phyloP scores from a whole-genome alignment of 148 eudicot species.

The Vaccinium darrowii region DNA sequence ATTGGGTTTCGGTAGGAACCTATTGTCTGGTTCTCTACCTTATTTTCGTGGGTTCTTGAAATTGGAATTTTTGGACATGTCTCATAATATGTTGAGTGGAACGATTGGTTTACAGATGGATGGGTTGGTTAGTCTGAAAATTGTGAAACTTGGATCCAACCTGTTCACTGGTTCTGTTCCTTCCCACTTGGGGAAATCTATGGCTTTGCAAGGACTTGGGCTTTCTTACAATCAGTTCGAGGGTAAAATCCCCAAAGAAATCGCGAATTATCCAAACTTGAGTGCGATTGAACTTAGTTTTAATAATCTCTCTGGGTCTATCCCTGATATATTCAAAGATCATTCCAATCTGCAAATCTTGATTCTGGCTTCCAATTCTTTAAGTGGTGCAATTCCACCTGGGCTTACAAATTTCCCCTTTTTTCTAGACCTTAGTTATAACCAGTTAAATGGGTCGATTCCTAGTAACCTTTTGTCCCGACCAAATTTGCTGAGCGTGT shows the following conservation, averaged over 20 bases:
- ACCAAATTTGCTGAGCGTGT: too few species aligned
- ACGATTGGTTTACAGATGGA: too few species aligned
- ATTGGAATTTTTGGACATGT: too few species aligned
- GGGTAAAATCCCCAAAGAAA: constrained; percentile 39
- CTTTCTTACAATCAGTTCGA: constrained; percentile 41
- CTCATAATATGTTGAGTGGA: too few species aligned
- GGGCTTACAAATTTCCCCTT: constrained; percentile 43
- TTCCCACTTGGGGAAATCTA: constrained; percentile 35
- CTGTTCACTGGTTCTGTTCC: constrained; percentile 31
- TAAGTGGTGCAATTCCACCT: constrained; percentile 54
- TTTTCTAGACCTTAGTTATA: constrained; percentile 73
- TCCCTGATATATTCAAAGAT: constrained; percentile 42
- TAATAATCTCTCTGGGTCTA: constrained; percentile 42
- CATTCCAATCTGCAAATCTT: constrained; percentile 45
- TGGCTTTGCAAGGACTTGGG: constrained; percentile 49
- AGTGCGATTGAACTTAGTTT: constrained; percentile 54
- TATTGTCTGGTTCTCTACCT: too few species aligned
- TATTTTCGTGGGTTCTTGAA: too few species aligned
- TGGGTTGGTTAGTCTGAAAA: too few species aligned
- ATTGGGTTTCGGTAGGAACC: too few species aligned
- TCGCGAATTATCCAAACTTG: constrained; percentile 48
- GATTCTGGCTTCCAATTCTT: constrained; percentile 49
- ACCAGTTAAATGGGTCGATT: constrained; percentile 49
- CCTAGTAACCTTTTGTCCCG: constrained; percentile 23
- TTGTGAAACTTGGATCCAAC: too few species aligned